Evolutionary conservation across 495 filamentous ascomycete genomes (phyloP).

Genomic region (Neurospora intermedia): DNA sequence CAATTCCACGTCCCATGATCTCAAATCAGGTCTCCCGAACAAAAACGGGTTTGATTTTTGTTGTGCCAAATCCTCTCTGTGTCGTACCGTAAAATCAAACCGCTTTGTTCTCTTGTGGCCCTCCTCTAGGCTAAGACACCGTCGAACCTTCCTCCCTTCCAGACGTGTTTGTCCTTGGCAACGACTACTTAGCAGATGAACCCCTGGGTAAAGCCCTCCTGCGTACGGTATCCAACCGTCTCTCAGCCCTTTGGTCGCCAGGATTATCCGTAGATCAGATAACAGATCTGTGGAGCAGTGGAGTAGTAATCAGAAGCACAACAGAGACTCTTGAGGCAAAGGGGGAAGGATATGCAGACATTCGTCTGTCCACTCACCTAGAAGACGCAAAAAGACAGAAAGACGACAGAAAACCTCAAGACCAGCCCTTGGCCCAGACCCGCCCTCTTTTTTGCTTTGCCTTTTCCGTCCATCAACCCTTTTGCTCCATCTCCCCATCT

Average conservation of each 20-base stretch:
- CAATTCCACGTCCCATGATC: not conserved
- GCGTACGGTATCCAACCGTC: not conserved
- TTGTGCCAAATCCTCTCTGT: not conserved
- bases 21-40: not conserved
- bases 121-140: not conserved
- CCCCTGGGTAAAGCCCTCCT: not conserved
- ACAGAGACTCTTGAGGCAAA: not conserved
- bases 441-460: not conserved
- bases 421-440: not conserved
- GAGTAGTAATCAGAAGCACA: not conserved
- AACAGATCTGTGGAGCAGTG: constrained; percentile 10
- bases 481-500: not conserved
- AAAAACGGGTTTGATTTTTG: not conserved
- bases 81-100: not conserved
- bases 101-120: not conserved
- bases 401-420: not conserved
- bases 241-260: constrained; percentile 1
- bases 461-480: not conserved
- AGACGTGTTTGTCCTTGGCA: not conserved
- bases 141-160: not conserved
- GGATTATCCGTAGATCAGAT: constrained; percentile 11
- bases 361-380: not conserved
- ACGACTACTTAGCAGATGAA: not conserved
- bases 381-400: not conserved
- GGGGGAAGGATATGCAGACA: not conserved